Base-by-base conservation (phyloP, 345 rosid species). In the Ceriops zippeliana region DNA sequence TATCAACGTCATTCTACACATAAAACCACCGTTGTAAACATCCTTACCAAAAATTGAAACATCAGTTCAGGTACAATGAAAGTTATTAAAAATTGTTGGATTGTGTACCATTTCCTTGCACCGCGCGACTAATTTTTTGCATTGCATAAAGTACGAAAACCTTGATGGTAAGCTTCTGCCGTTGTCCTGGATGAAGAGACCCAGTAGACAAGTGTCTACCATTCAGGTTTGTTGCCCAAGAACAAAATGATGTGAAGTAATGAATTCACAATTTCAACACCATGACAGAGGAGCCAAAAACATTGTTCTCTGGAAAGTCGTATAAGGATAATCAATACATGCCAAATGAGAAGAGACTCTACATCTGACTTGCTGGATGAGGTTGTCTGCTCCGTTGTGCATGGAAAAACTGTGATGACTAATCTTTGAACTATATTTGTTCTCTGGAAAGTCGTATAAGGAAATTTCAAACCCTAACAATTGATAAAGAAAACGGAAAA, bases 1-100 rank as follows among this genome's bases (percentile, higher is more conserved):
- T 86, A 81, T 91, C 86, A 57, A 79, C 96, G 80, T 88, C 96
- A 81, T 85, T 88, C 93, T 88, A 85, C 83, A 77, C 31, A 72
- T 27, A 75, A 38, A 65, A 80, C 27, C 60, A 42, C 47, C 34
- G 46, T 52, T 35, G 53, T 71, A 30, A 85, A 46, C 65, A 34
- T 49, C 30, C 70, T 74, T 61, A 31, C 53, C 4, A n/a, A 56
- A 4, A 60, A 21, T 22, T 28, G 58, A 46, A 30, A 70, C 16
- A 73, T 47, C 20, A 42, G 1, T 5, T 15, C 15, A 16, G 38
- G 58, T 32, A 30, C 34, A 17, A 52, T 42, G 13, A 52, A 32
- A 38, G 47, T 32, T 30, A 60, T 20, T 4, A 11, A 20, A 62
- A 58, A 51, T 17, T 37, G 61, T 42, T 63, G 51, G 62, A 70